A percentile compares a stretch with the other conserved stretches of the same genome.
Evolutionary conservation across 306 rosid genomes (phyloP).

Genomic region (Betula pendula): DNA sequence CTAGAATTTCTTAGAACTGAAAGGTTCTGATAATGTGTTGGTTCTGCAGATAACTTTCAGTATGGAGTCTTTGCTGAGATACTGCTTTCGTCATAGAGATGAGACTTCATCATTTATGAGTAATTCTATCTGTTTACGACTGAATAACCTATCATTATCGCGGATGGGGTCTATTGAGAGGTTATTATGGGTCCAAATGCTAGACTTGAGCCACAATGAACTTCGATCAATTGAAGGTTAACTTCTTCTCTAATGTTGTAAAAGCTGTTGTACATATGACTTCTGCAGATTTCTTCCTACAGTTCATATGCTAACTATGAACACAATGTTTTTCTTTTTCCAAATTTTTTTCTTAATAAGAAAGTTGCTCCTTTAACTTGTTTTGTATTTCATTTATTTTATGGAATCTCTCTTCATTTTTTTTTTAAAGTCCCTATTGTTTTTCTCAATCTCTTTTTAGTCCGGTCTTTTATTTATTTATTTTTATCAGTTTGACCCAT

Average conservation of each 20-base stretch:
- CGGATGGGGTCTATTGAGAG: conserved; percentile 65
- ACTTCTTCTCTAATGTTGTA: conserved; percentile 14
- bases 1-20: background rate
- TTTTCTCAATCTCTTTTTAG: no score
- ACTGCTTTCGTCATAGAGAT: conserved; percentile 48
- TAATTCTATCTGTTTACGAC: conserved; percentile 50
- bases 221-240: conserved; percentile 80
- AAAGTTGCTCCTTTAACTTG: background rate
- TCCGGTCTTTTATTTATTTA: no score
- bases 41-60: conserved; percentile 62
- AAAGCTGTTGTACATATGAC: background rate
- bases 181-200: conserved; percentile 81
- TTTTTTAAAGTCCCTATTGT: no score
- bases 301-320: background rate
- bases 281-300: background rate
- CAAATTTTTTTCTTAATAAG: background rate
- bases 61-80: conserved; percentile 56
- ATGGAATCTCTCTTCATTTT: background rate
- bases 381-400: background rate
- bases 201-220: conserved; percentile 87
- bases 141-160: conserved; percentile 71
- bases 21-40: conserved; percentile 19
- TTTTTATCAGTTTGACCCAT: background rate
- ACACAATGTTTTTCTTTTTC: background rate
- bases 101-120: conserved; percentile 31